Evolutionary conservation across 371 early-diverging fungal genomes (phyloP).

Genomic region (Cokeromyces recurvatus): DNA sequence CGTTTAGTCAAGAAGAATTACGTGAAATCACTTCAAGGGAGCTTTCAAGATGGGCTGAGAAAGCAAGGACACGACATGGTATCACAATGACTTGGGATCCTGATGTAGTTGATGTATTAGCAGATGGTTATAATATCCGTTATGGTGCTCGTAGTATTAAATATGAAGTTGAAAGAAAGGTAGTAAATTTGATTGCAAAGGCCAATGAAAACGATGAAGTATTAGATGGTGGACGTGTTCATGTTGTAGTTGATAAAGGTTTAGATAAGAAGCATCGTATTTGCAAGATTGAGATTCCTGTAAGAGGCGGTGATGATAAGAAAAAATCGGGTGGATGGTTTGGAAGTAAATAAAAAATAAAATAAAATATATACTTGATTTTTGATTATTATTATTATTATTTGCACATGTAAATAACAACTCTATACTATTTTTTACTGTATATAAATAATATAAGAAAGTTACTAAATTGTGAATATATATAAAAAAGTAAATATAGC

Average conservation of each 20-base stretch:
- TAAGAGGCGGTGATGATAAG: slow-evolving; percentile 35
- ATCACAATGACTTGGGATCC: slow-evolving; percentile 52
- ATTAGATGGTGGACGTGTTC: slow-evolving; percentile 42
- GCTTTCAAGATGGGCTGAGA: slow-evolving; percentile 48
- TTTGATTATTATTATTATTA: too few relatives aligned
- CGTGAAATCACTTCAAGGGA: slow-evolving; percentile 46
- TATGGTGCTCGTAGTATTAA: slow-evolving; percentile 63
- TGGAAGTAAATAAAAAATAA: slow-evolving; percentile 8
- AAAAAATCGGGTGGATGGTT: slow-evolving; percentile 38
- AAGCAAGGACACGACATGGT: slow-evolving; percentile 46
- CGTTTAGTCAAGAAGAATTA: slow-evolving; percentile 51
- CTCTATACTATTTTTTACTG: too few relatives aligned
- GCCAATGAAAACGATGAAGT: slow-evolving; percentile 57
- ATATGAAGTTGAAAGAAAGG: slow-evolving; percentile 54
- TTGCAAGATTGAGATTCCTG: slow-evolving; percentile 36
- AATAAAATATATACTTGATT: too few relatives aligned
- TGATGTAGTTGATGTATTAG: slow-evolving; percentile 46
- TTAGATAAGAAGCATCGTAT: slow-evolving; percentile 25
- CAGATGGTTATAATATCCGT: slow-evolving; percentile 51
- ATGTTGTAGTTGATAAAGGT: slow-evolving; percentile 35
- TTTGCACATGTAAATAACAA: too few relatives aligned
- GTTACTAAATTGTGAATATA: too few relatives aligned
- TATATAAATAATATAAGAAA: too few relatives aligned
- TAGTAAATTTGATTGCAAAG: slow-evolving; percentile 55
- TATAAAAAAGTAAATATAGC: too few relatives aligned